phyloP scores from a whole-genome alignment of 345 rosid genomes.

The Hypericum androsaemum region DNA sequence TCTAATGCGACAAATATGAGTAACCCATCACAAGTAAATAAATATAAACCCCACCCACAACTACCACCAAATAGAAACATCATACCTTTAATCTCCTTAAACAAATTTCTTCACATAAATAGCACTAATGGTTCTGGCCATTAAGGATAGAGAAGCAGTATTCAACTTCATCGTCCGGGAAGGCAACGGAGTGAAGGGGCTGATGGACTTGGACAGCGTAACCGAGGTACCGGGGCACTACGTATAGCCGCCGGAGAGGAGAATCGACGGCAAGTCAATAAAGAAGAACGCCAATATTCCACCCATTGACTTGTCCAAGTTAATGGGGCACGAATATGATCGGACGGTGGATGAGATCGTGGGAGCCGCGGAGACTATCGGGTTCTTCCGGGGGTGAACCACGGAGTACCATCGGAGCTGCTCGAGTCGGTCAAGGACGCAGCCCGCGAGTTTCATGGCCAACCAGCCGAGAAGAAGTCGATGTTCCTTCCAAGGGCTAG shows the following conservation, averaged over 20 bases:
- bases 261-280: too few relatives aligned
- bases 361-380: conserved; percentile 42
- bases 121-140: conserved; percentile 18
- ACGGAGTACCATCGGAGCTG: conserved; percentile 38
- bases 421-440: conserved; percentile 34
- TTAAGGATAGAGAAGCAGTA: conserved; percentile 26
- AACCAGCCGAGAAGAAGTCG: conserved; percentile 33
- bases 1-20: too few relatives aligned
- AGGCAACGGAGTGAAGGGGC: conserved; percentile 48
- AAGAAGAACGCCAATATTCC: conserved; percentile 11
- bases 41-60: too few relatives aligned
- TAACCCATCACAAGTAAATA: too few relatives aligned
- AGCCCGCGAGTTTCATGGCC: conserved; percentile 36
- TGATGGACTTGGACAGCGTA: conserved; percentile 37
- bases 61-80: too few relatives aligned
- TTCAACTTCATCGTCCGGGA: conserved; percentile 40
- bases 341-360: conserved; percentile 25
- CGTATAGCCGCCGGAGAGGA: conserved; percentile 25
- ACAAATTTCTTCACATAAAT: too few relatives aligned
- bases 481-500: conserved; percentile 32
- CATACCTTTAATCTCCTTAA: too few relatives aligned
- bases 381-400: conserved; percentile 53
- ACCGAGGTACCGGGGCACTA: conserved; percentile 26
- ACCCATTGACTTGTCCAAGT: conserved; percentile 37
- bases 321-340: conserved; percentile 31